Conservation (phyloP, 73 alveolate species). For the Stentor coeruleus region DNA sequence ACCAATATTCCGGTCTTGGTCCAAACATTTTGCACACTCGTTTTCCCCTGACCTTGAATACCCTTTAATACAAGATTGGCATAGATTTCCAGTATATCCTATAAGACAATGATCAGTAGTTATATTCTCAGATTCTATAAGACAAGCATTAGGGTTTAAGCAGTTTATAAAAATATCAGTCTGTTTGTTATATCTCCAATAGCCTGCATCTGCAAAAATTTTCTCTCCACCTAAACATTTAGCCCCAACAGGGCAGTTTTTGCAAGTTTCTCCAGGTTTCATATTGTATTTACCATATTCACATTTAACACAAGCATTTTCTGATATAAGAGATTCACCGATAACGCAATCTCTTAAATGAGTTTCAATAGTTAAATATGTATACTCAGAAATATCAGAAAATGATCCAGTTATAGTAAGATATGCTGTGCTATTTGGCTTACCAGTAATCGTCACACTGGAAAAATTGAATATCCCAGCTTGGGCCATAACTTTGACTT, state of each 20-base stretch:
- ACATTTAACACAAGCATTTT: slow-evolving; percentile 47
- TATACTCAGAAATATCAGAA: background rate
- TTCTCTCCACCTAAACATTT: slow-evolving; percentile 10
- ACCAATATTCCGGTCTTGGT: slow-evolving; percentile 17
- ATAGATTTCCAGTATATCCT: slow-evolving; percentile 55
- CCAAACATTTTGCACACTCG: slow-evolving; percentile 53
- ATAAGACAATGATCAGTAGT: slow-evolving; percentile 37
- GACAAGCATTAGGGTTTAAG: slow-evolving; percentile 34
- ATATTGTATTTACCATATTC: slow-evolving; percentile 47
- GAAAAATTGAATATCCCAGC: background rate
- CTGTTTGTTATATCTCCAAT: slow-evolving; percentile 35
- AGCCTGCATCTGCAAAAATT: slow-evolving; percentile 26
- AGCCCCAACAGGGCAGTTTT: slow-evolving; percentile 28
- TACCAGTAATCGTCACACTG: background rate
- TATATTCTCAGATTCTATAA: slow-evolving; percentile 28
- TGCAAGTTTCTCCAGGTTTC: slow-evolving; percentile 26
- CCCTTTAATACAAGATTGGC: slow-evolving; percentile 54
- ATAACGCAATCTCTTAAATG: slow-evolving; percentile 48
- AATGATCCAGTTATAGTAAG: background rate
- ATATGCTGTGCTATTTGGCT: background rate
- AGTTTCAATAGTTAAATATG: slow-evolving; percentile 9
- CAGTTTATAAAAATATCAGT: slow-evolving; percentile 32
- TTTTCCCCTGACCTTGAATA: slow-evolving; percentile 29
- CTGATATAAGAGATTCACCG: slow-evolving; percentile 58
- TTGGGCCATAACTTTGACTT: background rate